Evolutionary conservation across 2,329 filamentous ascomycete genomes (phyloP).

Genomic region (Fusarium transvaalense): DNA sequence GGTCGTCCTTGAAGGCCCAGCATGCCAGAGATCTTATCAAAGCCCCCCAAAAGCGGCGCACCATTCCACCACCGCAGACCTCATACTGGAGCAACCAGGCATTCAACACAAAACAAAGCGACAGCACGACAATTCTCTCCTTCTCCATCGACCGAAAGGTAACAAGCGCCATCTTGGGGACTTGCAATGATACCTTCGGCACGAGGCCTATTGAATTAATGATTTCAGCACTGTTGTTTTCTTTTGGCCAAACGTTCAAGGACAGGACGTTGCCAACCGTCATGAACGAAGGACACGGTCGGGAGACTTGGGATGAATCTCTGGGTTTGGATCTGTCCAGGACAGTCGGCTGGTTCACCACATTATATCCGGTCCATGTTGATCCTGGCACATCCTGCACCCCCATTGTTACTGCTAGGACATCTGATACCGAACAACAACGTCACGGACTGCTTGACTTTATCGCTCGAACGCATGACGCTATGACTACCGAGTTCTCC

Average conservation of each 20-base stretch:
- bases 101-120: background rate
- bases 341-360: conserved; percentile 29
- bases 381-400: background rate
- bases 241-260: conserved; percentile 12
- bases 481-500: conserved; percentile 9
- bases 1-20: conserved; percentile 16
- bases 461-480: conserved; percentile 9
- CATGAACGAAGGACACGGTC: conserved; percentile 18
- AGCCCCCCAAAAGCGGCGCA: background rate
- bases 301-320: conserved; percentile 4
- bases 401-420: background rate
- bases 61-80: conserved; percentile 13
- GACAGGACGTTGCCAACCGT: conserved; percentile 10
- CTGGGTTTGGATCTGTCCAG: conserved; percentile 10
- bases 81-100: conserved; percentile 10
- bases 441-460: background rate
- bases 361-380: conserved; percentile 12
- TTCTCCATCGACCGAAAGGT: conserved; percentile 8
- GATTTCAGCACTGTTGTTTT: conserved; percentile 15
- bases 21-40: background rate
- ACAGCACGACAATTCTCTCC: background rate
- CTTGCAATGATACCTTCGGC: conserved; percentile 12
- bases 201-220: conserved; percentile 27
- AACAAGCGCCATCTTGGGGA: conserved; percentile 10
- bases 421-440: background rate